Base-by-base conservation (phyloP, 192 early-diverging fungal genomes). In the Coemansia sp. region DNA sequence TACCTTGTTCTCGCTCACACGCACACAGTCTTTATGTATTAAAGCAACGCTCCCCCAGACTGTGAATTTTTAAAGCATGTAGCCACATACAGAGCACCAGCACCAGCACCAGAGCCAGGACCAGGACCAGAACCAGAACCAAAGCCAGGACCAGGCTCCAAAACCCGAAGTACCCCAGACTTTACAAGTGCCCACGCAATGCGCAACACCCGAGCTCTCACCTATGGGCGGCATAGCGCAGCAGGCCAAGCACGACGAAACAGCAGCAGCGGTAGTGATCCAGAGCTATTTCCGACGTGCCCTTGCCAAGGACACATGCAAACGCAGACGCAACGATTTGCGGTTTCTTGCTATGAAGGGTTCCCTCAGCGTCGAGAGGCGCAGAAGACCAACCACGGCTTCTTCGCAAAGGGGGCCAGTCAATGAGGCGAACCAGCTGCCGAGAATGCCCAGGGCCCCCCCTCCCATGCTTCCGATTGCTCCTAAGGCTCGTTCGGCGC, bases 311-410 rank as follows among this genome's bases (percentile, higher is more conserved):
- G 57, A 37, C 0, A 39, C 37, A 28, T 63, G 52, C 7, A 18
- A 57, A 5, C 60, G 55, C 7, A 46, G 53, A 21, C 49, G 68
- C 2, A 52, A 67, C 3, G 77, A 79, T n/a, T 20, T 79, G 58
- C 64, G 57, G 21, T 28, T 71, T 2, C 31, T 79, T 21, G 65
- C 67, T 0, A 42, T 74, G 18, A 70, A 64, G 20, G 77, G 77
- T 0, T 60, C 72, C 6, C 43, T 63, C 10, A 74, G 77, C n/a
- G 77, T 74, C 1, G 68, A 71, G 48, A 64, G 77, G 2, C 64
- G 77, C 15, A 16, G 72, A 7, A 60, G 71, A 18, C 35, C 49
- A 33, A 51, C 51, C 0, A 21, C 39, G 4, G 34, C 31, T 8
- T 15, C 46, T 29, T 29, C 35, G 62, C 34, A 31, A 5, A 20